These are phyloP conservation scores for Olyra latifolia DNA, from an alignment of 176 grass and related monocot species.

Conservation along the genomic window DNA sequence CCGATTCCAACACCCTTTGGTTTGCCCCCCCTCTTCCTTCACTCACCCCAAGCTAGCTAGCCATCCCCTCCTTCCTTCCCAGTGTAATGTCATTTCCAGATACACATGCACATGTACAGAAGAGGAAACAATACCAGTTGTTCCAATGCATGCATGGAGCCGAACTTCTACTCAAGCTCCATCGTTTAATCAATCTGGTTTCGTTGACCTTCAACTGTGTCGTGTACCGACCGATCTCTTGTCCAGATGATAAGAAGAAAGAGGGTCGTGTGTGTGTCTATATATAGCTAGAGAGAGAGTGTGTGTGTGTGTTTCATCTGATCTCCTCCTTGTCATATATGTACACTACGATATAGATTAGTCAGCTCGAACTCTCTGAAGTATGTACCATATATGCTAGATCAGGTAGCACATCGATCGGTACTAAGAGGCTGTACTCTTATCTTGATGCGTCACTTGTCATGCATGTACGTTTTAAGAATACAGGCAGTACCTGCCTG, in stretches of 20 bases:
- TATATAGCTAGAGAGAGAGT: too few relatives aligned
- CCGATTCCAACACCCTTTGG: constrained; percentile 14
- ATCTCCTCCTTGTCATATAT: neutral
- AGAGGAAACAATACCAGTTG: neutral
- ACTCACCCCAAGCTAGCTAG: neutral
- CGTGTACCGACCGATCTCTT: neutral
- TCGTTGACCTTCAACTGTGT: neutral
- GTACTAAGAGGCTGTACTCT: neutral
- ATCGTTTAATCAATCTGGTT: neutral
- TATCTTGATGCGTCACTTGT: neutral
- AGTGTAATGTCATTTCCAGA: constrained; percentile 24
- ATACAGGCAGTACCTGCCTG: too few relatives aligned
- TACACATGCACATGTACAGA: neutral
- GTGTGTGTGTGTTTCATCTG: too few relatives aligned
- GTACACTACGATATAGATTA: constrained; percentile 2
- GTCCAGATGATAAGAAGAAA: too few relatives aligned
- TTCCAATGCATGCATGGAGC: neutral
- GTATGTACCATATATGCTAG: neutral
- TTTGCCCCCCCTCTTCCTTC: neutral
- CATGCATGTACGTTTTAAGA: neutral
- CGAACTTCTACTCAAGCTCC: too few relatives aligned
- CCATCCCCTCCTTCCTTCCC: neutral
- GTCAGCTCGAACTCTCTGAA: neutral
- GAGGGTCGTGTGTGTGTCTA: too few relatives aligned
- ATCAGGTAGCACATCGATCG: neutral